phyloP scores from a whole-genome alignment of 257 asterid genomes.

The Solanum chilense region DNA sequence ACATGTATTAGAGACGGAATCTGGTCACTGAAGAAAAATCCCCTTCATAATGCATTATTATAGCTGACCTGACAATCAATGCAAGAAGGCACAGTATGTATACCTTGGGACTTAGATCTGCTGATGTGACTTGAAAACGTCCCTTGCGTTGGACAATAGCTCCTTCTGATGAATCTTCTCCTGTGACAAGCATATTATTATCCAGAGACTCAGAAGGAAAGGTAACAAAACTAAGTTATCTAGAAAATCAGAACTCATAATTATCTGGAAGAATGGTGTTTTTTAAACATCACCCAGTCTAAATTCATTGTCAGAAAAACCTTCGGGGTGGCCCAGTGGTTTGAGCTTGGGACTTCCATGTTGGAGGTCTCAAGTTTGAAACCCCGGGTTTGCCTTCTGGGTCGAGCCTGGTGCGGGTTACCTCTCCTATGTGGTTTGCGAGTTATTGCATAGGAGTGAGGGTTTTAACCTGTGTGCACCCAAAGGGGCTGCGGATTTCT shows the following conservation, averaged over 20 bases:
- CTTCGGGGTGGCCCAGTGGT: too few relatives aligned
- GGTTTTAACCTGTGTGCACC: too few relatives aligned
- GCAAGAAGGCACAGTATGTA: not conserved
- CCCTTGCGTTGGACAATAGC: conserved; percentile 86
- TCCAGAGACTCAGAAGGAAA: not conserved
- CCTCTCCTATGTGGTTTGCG: too few relatives aligned
- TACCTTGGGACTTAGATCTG: conserved; percentile 70
- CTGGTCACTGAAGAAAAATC: not conserved
- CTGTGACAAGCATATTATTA: conserved; percentile 25
- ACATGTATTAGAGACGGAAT: not conserved
- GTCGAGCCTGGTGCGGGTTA: too few relatives aligned
- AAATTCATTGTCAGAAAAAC: not conserved
- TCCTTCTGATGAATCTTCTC: conserved; percentile 70
- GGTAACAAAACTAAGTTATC: not conserved
- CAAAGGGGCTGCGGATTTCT: too few relatives aligned
- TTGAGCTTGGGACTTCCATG: too few relatives aligned
- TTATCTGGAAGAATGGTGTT: not conserved
- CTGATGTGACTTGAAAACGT: conserved; percentile 92
- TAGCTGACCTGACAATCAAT: not conserved
- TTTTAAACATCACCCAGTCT: not conserved
- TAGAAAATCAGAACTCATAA: not conserved
- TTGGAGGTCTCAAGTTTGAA: too few relatives aligned
- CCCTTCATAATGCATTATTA: not conserved
- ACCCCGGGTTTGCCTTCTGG: too few relatives aligned
- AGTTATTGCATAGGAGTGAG: too few relatives aligned